phyloP scores from a whole-genome alignment of 1,284 basidiomycete genomes.

The Cryptococcus wingfieldii region DNA sequence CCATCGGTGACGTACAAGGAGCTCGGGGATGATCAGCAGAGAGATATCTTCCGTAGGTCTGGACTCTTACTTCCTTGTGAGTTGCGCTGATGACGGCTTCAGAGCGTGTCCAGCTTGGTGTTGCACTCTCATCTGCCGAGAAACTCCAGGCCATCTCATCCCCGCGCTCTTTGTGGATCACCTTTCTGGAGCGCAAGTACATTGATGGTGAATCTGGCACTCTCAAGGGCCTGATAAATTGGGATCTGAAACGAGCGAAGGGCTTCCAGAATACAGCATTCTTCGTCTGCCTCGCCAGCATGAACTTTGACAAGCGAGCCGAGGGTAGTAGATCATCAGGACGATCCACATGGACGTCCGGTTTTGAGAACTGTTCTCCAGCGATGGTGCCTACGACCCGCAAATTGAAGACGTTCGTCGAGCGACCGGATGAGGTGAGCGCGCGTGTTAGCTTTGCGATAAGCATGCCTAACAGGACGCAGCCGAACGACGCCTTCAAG shows the following conservation, averaged over 20 bases:
- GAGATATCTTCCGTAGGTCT: slow-evolving; percentile 47
- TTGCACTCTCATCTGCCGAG: slow-evolving; percentile 41
- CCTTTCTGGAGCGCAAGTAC: slow-evolving; percentile 31
- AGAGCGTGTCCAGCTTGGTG: slow-evolving; percentile 48
- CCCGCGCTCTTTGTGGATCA: slow-evolving; percentile 32
- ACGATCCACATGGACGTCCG: too few relatives aligned
- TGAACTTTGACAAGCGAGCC: neutral
- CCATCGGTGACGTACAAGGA: slow-evolving; percentile 33
- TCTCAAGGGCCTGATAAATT: slow-evolving; percentile 12
- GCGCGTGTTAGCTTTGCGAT: too few relatives aligned
- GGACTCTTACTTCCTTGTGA: too few relatives aligned
- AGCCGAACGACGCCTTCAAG: slow-evolving; percentile 28
- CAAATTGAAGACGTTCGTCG: slow-evolving; percentile 16
- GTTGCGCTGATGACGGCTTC: slow-evolving; percentile 2
- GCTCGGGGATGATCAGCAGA: slow-evolving; percentile 31
- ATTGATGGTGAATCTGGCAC: slow-evolving; percentile 16
- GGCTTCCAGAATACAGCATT: slow-evolving; percentile 29
- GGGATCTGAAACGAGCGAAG: slow-evolving; percentile 23
- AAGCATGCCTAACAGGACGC: too few relatives aligned
- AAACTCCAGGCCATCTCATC: slow-evolving; percentile 40
- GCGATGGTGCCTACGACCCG: slow-evolving; percentile 3
- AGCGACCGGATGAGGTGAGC: slow-evolving; percentile 16
- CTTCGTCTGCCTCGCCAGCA: slow-evolving; percentile 23
- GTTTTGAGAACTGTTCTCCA: neutral
- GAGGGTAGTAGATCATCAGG: too few relatives aligned